phyloP scores from a whole-genome alignment of 352 stramenopile genomes.

The Globisporangium apiculatum region DNA sequence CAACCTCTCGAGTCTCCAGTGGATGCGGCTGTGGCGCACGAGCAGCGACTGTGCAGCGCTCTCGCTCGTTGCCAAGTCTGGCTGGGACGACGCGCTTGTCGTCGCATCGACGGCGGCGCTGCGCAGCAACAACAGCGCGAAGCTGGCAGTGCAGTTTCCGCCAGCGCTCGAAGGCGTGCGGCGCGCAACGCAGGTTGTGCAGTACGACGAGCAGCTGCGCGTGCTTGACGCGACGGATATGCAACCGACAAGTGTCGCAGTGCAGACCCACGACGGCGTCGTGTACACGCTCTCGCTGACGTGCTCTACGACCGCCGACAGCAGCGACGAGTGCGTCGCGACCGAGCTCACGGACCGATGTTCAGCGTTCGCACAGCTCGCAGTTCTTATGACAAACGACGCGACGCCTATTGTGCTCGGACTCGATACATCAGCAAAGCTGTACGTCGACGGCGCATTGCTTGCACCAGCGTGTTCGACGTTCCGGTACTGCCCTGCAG shows the following conservation, averaged over 20 bases:
- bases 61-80: conserved; percentile 24
- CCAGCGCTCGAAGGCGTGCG: conserved; percentile 11
- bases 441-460: conserved; percentile 41
- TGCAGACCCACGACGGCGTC: conserved; percentile 34
- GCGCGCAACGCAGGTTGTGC: conserved; percentile 7
- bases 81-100: conserved; percentile 24
- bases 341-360: conserved; percentile 15
- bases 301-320: neutral
- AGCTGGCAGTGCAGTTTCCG: conserved; percentile 4
- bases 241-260: conserved; percentile 7
- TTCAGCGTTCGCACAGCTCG: conserved; percentile 30
- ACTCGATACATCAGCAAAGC: conserved; percentile 29
- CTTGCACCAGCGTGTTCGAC: conserved; percentile 47
- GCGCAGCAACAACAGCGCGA: neutral
- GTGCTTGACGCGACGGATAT: neutral
- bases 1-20: conserved; percentile 24
- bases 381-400: conserved; percentile 12
- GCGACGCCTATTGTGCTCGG: conserved; percentile 19
- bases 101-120: conserved; percentile 1
- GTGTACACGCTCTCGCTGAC: conserved; percentile 21
- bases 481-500: conserved; percentile 37
- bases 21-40: conserved; percentile 16
- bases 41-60: conserved; percentile 9
- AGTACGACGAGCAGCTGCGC: neutral
- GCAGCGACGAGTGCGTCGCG: conserved; percentile 1